Evolutionary conservation across 1,284 basidiomycete species (phyloP).

Genomic region (Irpex rosettiformis): DNA sequence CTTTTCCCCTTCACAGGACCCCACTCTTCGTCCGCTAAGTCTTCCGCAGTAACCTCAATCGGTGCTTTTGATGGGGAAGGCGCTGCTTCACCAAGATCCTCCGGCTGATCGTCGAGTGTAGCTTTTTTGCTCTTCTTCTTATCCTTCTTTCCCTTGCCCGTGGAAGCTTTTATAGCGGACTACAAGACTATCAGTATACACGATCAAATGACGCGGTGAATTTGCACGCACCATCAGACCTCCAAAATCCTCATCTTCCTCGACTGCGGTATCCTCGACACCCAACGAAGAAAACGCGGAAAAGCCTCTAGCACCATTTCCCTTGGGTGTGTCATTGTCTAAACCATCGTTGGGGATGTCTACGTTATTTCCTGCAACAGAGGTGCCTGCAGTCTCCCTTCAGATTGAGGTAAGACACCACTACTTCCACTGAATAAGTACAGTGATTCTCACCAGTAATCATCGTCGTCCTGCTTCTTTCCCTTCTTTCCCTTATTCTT

Average conservation of each 20-base stretch:
- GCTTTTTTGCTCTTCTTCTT: conserved; percentile 62
- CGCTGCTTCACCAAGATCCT: conserved; percentile 2
- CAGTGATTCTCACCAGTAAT: conserved; percentile 65
- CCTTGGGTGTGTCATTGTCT: conserved; percentile 34
- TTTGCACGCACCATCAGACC: conserved; percentile 75
- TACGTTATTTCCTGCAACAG: conserved; percentile 44
- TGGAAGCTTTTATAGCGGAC: conserved; percentile 49
- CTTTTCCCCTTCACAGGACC: conserved; percentile 57
- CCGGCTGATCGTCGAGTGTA: conserved; percentile 19
- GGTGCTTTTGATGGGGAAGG: conserved; percentile 23
- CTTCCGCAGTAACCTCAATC: conserved; percentile 55
- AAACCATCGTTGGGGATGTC: conserved; percentile 32
- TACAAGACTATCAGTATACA: conserved; percentile 14
- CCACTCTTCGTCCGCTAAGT: conserved; percentile 68
- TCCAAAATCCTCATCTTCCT: conserved; percentile 73
- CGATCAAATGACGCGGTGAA: background rate
- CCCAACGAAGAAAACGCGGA: conserved; percentile 53
- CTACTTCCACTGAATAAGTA: conserved; percentile 8
- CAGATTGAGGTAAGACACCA: conserved; percentile 6
- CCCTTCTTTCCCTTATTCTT: conserved; percentile 88
- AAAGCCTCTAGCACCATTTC: conserved; percentile 31
- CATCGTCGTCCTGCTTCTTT: conserved; percentile 78
- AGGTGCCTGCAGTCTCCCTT: conserved; percentile 69
- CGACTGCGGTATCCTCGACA: conserved; percentile 44
- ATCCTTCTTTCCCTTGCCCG: conserved; percentile 57